These are phyloP conservation scores for Candolleomyces efflorescens DNA, from an alignment of 768 basidiomycete genomes.

Conservation along the genomic window DNA sequence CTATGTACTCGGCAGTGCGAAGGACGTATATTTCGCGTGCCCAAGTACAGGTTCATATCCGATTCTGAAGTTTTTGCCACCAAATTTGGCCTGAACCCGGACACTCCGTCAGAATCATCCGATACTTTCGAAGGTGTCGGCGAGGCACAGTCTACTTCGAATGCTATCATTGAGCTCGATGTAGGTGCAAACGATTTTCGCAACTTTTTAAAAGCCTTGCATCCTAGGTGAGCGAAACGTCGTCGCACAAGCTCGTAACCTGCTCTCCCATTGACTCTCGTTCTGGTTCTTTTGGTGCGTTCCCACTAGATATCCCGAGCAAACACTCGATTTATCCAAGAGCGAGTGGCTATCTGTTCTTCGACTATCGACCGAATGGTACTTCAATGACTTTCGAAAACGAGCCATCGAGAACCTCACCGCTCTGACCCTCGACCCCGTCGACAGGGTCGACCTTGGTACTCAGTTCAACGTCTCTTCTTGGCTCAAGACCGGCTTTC, in stretches of 20 bases:
- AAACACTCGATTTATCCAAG: conserved; percentile 3
- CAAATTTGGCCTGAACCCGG: background rate
- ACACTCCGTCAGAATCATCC: background rate
- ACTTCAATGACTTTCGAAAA: conserved; percentile 24
- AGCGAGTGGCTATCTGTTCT: conserved; percentile 34
- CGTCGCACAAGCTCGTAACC: background rate
- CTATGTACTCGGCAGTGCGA: background rate
- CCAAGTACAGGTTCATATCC: background rate
- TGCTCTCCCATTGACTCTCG: too few relatives aligned
- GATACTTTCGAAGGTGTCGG: background rate
- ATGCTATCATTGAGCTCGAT: background rate
- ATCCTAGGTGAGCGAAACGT: background rate
- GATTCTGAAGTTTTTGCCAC: background rate
- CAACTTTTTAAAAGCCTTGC: background rate
- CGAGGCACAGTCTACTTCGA: background rate
- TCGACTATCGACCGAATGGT: conserved; percentile 37
- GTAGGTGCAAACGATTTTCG: background rate
- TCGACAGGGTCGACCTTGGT: conserved; percentile 27
- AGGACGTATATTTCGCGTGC: background rate
- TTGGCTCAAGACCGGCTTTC: conserved; percentile 30
- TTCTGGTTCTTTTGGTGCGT: background rate
- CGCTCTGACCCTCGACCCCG: conserved; percentile 9
- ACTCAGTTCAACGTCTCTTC: conserved; percentile 23
- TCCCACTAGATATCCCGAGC: background rate
- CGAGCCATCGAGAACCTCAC: conserved; percentile 24